Evolutionary conservation across 495 filamentous ascomycete species (phyloP), one percentile per base, ranked within the genome.

Genomic region (Penicillium paradoxum): DNA sequence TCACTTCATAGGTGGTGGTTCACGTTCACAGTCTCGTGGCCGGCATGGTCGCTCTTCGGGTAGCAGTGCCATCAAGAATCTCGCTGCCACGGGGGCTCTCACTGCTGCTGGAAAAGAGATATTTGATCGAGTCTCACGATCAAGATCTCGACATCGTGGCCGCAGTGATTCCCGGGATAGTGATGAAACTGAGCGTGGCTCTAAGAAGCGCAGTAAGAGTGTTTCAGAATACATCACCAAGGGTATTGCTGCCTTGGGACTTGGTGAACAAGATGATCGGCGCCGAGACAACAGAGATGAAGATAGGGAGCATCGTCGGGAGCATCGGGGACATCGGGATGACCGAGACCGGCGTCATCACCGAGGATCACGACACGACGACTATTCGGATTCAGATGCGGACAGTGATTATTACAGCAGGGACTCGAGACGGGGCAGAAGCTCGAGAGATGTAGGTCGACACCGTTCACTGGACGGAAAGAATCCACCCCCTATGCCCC

Each of bases 81-180:
- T 90, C 14, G 88, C 86, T 24, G 83, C 87, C 1, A 83, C 83
- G 14, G 90, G 88, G 14, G 70, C 90, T 14, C 78, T 87, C n/a
- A 87, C 89, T 21, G 76, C 90, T 24, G 89, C 83, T 3, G 90
- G 83, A 45, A 96, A 96, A 71, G 87, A 90, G 54, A 73, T 90
- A 51, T 80, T 83, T 58, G 83, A 89, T 51, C 80, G 78, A 50
- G 67, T 77, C 49, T 66, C 63, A 6, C 83, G 81, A 45, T 85
- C 83, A 45, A 81, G 82, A 57, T 90, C 87, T 29, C 75, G 81
- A 34, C 70, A 67, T 38, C 76, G 73, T n/a, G 68, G 66, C 36
- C 74, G 79, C 33, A 70, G 69, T 32, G 74, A 81, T n/a, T 65
- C 61, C 24, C 44, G 39, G 43, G 66, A 61, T 30, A 63, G 59